These are phyloP conservation scores for Lachancea thermotolerans DNA, from an alignment of 805 yeast genomes.

Conservation along the genomic window DNA sequence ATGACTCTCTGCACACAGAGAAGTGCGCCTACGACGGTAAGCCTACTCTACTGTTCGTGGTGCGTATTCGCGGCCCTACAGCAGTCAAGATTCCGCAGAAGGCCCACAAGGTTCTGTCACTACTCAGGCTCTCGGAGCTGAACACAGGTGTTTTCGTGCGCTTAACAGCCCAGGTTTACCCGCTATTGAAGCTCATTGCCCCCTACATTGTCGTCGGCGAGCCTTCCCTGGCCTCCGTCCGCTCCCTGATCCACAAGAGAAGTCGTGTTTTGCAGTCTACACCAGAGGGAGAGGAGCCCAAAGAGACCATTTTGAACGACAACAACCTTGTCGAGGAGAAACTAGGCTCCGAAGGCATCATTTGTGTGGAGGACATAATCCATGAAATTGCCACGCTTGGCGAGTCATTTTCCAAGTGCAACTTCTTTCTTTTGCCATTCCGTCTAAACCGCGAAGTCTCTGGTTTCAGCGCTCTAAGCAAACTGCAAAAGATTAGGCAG, in stretches of 20 bases:
- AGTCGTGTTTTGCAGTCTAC: slow-evolving; percentile 43
- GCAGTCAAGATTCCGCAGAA: slow-evolving; percentile 62
- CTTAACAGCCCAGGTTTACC: slow-evolving; percentile 50
- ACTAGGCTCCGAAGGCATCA: slow-evolving; percentile 60
- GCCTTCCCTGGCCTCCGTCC: slow-evolving; percentile 66
- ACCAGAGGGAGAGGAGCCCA: slow-evolving; percentile 31
- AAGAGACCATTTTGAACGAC: slow-evolving; percentile 54
- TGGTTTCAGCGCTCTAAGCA: slow-evolving; percentile 70
- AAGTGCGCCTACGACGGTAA: slow-evolving; percentile 34
- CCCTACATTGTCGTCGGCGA: slow-evolving; percentile 70
- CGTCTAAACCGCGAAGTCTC: slow-evolving; percentile 59
- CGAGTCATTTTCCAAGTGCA: slow-evolving; percentile 53
- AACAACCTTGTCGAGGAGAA: slow-evolving; percentile 69
- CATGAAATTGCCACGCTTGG: slow-evolving; percentile 63
- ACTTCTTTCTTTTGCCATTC: slow-evolving; percentile 64
- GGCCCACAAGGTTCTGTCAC: slow-evolving; percentile 50
- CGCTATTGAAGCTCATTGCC: slow-evolving; percentile 58
- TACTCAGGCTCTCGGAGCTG: slow-evolving; percentile 51
- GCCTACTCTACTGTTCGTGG: slow-evolving; percentile 53
- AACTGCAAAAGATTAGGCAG: slow-evolving; percentile 55
- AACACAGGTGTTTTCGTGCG: slow-evolving; percentile 71
- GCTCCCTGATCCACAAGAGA: slow-evolving; percentile 72
- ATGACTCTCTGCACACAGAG: slow-evolving; percentile 27
- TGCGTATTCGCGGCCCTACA: slow-evolving; percentile 59
- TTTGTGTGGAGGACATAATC: slow-evolving; percentile 75